Percentiles rank a stretch among this genome's conserved stretches.
Evolutionary conservation across 2,329 filamentous ascomycete species (phyloP).

Genomic region (Verruconis gallopava): DNA sequence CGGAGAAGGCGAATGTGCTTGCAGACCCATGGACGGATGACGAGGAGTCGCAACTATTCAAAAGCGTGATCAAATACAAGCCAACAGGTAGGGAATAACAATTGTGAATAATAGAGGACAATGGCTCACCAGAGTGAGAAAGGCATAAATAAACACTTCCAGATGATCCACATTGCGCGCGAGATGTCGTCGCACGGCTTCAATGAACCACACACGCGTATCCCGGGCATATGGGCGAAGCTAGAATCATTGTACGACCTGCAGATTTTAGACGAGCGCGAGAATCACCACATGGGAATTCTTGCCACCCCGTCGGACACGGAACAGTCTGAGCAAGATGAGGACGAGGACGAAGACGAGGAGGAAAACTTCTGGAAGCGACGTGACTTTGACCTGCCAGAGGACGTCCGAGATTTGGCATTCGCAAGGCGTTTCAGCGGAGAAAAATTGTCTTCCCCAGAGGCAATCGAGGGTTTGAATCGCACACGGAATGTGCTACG

Average conservation of each 20-base stretch:
- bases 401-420: conserved; percentile 1
- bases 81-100: conserved; percentile 58
- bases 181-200: conserved; percentile 70
- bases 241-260: conserved; percentile 74
- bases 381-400: conserved; percentile 3
- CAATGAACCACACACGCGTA: conserved; percentile 71
- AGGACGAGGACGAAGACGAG: conserved; percentile 3
- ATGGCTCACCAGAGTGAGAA: conserved; percentile 3
- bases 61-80: conserved; percentile 87
- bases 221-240: conserved; percentile 86
- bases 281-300: conserved; percentile 27
- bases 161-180: conserved; percentile 75
- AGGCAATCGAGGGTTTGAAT: conserved; percentile 5
- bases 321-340: background rate
- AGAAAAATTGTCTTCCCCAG: conserved; percentile 3
- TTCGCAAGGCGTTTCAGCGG: background rate
- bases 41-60: conserved; percentile 84
- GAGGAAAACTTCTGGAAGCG: background rate
- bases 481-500: background rate
- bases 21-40: conserved; percentile 87
- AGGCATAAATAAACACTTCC: conserved; percentile 91
- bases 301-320: background rate
- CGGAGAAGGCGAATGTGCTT: conserved; percentile 34
- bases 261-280: conserved; percentile 72
- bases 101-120: background rate